phyloP scores from a whole-genome alignment of 1,284 basidiomycete genomes.

The Microbotryum scabiosae region DNA sequence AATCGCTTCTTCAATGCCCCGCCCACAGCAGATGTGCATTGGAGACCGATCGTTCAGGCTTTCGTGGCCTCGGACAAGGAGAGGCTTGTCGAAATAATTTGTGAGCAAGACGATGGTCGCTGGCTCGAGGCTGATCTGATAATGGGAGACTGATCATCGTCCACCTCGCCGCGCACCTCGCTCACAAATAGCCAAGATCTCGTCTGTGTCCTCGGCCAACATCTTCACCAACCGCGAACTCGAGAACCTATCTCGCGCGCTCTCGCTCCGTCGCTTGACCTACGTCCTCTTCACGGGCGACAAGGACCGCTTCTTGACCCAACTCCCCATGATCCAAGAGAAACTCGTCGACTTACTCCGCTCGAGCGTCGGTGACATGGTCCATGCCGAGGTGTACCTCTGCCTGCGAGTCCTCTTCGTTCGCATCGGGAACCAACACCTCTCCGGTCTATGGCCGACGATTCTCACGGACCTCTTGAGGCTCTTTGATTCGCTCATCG shows the following conservation, averaged over 20 bases:
- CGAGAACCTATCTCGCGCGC: constrained; percentile 79
- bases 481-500: constrained; percentile 50
- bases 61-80: constrained; percentile 82
- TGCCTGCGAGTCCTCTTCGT: constrained; percentile 86
- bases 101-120: constrained; percentile 43
- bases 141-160: neutral
- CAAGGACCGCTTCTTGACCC: constrained; percentile 79
- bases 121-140: neutral
- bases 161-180: neutral
- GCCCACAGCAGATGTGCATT: constrained; percentile 52
- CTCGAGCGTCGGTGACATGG: constrained; percentile 64
- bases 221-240: constrained; percentile 95
- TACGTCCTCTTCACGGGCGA: constrained; percentile 77
- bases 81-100: constrained; percentile 70
- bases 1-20: constrained; percentile 73
- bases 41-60: constrained; percentile 69
- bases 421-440: constrained; percentile 80
- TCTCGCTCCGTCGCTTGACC: constrained; percentile 79
- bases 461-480: constrained; percentile 82
- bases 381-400: constrained; percentile 89
- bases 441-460: constrained; percentile 95
- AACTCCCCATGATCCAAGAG: constrained; percentile 88
- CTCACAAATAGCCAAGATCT: constrained; percentile 56
- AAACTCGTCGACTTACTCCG: constrained; percentile 89
- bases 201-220: constrained; percentile 79